Evolutionary conservation across 768 basidiomycete species (phyloP).

Genomic region (Tylopilus plumbeoviolaceoides): DNA sequence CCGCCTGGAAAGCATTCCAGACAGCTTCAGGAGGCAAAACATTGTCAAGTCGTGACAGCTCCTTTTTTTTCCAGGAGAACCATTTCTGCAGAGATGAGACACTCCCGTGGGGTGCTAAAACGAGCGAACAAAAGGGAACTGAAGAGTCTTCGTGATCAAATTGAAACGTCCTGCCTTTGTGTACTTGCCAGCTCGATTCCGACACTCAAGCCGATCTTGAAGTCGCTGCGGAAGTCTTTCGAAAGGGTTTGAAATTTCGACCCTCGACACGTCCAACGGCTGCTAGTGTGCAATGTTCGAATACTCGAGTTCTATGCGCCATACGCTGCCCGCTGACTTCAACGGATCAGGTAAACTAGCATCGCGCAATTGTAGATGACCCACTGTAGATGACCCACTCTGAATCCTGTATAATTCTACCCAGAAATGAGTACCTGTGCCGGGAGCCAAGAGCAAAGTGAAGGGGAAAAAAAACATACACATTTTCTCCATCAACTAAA

Average conservation of each 20-base stretch:
- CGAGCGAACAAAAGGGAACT: no score
- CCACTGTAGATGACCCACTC: background rate
- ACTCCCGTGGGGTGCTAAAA: background rate
- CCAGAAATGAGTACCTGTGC: background rate
- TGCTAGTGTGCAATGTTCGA: no score
- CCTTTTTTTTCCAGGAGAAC: background rate
- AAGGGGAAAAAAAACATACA: background rate
- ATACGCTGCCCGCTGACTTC: background rate
- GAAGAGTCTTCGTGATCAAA: no score
- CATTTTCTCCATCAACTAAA: background rate
- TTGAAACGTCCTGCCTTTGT: no score
- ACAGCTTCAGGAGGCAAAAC: no score
- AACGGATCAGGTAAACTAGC: background rate
- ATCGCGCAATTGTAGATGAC: background rate
- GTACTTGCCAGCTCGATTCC: no score
- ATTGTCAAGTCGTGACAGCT: background rate
- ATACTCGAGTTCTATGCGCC: background rate
- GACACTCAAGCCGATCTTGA: no score
- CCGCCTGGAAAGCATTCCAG: background rate
- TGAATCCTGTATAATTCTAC: background rate
- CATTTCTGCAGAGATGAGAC: background rate
- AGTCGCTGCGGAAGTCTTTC: no score
- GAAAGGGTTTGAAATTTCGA: no score
- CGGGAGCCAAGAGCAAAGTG: background rate
- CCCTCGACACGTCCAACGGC: no score